phyloP scores from a whole-genome alignment of 208 protist species.

The Naegleria lovaniensis region DNA sequence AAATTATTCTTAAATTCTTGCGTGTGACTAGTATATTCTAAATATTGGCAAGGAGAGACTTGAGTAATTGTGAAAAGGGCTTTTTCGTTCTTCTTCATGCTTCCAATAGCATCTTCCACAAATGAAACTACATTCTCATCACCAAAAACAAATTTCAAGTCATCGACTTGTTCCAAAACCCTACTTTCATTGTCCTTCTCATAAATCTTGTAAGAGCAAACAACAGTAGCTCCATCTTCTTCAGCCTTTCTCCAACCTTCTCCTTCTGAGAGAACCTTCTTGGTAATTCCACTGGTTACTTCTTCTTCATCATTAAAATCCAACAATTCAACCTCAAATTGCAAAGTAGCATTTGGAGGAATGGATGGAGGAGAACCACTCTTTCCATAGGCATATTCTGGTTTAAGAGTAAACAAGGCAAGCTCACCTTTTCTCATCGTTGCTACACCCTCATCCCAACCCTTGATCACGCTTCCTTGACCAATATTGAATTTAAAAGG shows the following conservation, averaged over 20 bases:
- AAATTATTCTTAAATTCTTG: constrained; percentile 60
- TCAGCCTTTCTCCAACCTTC: constrained; percentile 55
- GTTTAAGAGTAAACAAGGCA: constrained; percentile 59
- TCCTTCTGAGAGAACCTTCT: constrained; percentile 71
- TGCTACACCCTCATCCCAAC: constrained; percentile 76
- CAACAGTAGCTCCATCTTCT: constrained; percentile 64
- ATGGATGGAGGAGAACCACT: constrained; percentile 63
- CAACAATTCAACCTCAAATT: constrained; percentile 80
- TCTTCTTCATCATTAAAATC: constrained; percentile 66
- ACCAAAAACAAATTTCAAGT: constrained; percentile 37
- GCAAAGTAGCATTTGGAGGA: constrained; percentile 67
- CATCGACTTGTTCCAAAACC: constrained; percentile 59
- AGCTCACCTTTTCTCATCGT: constrained; percentile 79
- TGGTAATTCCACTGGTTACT: constrained; percentile 50
- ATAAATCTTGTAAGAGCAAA: neutral
- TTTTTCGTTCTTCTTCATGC: constrained; percentile 47
- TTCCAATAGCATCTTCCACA: constrained; percentile 52
- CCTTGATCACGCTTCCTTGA: constrained; percentile 78
- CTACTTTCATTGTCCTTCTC: too few relatives aligned
- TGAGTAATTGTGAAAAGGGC: constrained; percentile 23
- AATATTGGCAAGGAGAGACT: neutral
- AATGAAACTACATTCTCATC: constrained; percentile 36
- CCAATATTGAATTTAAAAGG: constrained; percentile 75
- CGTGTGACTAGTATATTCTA: neutral
- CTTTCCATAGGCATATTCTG: constrained; percentile 73